phyloP scores from a whole-genome alignment of 2,329 filamentous ascomycete species.

The Gaeumannomyces sp. region DNA sequence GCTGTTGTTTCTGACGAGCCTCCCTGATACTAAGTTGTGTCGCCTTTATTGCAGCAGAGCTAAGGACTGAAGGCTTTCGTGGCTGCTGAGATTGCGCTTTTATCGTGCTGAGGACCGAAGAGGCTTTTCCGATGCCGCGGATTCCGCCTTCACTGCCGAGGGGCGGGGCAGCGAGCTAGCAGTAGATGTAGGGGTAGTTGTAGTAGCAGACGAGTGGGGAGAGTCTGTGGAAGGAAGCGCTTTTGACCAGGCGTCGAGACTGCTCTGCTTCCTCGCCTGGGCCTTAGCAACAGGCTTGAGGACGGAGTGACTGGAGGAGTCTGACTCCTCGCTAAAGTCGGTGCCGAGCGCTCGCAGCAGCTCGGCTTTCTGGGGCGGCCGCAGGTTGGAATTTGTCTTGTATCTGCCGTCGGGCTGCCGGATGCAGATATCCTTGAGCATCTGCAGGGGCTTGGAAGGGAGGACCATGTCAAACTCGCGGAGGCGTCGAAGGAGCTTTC shows the following conservation, averaged over 20 bases:
- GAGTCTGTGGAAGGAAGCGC: conserved; percentile 26
- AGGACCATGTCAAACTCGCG: conserved; percentile 70
- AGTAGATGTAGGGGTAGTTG: background rate
- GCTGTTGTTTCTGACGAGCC: conserved; percentile 67
- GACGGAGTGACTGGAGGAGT: conserved; percentile 17
- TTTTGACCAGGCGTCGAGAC: conserved; percentile 56
- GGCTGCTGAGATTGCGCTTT: conserved; percentile 31
- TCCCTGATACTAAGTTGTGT: conserved; percentile 56
- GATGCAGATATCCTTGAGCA: conserved; percentile 40
- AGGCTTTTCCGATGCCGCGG: background rate
- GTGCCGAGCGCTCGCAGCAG: conserved; percentile 59
- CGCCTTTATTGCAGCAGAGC: conserved; percentile 5
- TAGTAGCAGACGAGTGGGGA: background rate
- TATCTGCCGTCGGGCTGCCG: conserved; percentile 47
- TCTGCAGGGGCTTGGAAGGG: conserved; percentile 45
- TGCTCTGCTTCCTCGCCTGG: conserved; percentile 44
- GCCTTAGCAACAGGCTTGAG: conserved; percentile 21
- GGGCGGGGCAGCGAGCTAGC: background rate
- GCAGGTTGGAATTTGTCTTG: conserved; percentile 70
- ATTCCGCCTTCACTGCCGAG: background rate
- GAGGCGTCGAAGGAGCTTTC: conserved; percentile 78
- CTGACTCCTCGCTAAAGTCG: conserved; percentile 45
- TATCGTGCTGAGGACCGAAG: background rate
- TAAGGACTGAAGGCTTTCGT: conserved; percentile 18
- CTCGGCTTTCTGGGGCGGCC: conserved; percentile 76